Conservation (phyloP, 768 basidiomycete genomes). For the Serendipita vermifera region DNA sequence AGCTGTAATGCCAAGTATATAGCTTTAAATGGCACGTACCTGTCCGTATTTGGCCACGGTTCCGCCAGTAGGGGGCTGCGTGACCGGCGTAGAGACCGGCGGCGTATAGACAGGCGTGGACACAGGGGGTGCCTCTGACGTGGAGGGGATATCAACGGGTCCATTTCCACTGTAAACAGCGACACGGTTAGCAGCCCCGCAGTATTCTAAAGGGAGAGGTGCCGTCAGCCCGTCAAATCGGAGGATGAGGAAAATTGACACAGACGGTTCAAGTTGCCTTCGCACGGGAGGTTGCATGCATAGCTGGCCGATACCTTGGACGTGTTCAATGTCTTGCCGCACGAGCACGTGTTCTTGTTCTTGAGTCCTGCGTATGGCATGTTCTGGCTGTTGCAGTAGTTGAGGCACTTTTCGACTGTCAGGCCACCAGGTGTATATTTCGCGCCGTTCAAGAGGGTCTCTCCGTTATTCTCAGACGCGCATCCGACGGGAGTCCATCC, state of each 20-base stretch:
- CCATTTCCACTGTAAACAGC: conserved; percentile 12
- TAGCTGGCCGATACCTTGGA: conserved; percentile 13
- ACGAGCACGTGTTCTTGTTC: conserved; percentile 12
- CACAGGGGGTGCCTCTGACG: conserved; percentile 2
- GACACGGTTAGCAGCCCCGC: conserved; percentile 14
- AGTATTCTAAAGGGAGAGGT: conserved; percentile 8
- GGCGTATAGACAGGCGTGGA: background rate
- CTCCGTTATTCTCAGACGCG: conserved; percentile 8
- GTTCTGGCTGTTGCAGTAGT: conserved; percentile 11
- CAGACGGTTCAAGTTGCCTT: conserved; percentile 12
- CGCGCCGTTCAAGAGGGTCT: conserved; percentile 8
- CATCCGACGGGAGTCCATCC: conserved; percentile 13
- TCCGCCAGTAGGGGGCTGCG: background rate
- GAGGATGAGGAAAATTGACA: background rate
- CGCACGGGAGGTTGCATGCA: conserved; percentile 14
- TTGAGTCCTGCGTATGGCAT: conserved; percentile 14
- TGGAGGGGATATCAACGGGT: conserved; percentile 9
- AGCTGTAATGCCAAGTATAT: background rate
- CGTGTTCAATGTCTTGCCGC: conserved; percentile 13
- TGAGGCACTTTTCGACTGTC: conserved; percentile 15
- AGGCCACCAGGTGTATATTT: conserved; percentile 3
- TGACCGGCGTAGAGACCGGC: background rate
- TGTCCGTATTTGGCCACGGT: conserved; percentile 9
- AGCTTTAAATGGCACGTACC: background rate
- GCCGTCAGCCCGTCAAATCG: background rate